Evolutionary conservation across 495 filamentous ascomycete genomes (phyloP).

Genomic region (Neurospora sp.): DNA sequence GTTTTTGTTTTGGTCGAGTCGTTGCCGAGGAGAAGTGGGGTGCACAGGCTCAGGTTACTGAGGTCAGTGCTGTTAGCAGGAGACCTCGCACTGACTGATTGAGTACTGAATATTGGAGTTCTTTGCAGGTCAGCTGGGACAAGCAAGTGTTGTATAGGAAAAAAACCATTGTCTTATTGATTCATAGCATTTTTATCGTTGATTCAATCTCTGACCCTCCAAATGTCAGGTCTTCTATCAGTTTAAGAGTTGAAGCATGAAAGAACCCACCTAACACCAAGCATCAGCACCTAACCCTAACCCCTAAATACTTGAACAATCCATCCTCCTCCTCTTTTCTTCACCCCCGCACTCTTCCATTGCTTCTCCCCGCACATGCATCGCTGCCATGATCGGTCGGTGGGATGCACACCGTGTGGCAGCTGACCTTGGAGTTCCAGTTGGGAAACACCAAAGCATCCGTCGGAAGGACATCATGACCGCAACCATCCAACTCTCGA

Average conservation of each 20-base stretch:
- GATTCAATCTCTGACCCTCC: not conserved
- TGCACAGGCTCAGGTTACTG: not conserved
- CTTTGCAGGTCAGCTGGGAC: not conserved
- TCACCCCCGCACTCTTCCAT: not conserved
- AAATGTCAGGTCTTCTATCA: not conserved
- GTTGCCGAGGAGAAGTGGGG: not conserved
- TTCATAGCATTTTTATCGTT: not conserved
- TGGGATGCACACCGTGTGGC: not conserved
- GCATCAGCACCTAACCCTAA: not conserved
- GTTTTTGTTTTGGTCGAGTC: not conserved
- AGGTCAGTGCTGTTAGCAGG: not conserved
- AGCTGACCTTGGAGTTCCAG: not conserved
- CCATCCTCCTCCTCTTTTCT: not conserved
- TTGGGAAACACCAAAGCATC: not conserved
- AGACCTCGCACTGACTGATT: not conserved
- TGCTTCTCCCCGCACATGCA: not conserved
- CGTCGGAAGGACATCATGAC: not conserved
- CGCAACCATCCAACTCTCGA: not conserved
- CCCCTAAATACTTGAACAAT: not conserved
- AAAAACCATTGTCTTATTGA: too few species aligned
- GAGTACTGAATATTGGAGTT: not conserved
- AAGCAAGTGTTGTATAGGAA: too few species aligned
- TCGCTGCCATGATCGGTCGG: not conserved
- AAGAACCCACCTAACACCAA: not conserved
- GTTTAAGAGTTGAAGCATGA: not conserved